Evolutionary conservation across 352 stramenopile species (phyloP).

Genomic region (Phytophthora citricola): DNA sequence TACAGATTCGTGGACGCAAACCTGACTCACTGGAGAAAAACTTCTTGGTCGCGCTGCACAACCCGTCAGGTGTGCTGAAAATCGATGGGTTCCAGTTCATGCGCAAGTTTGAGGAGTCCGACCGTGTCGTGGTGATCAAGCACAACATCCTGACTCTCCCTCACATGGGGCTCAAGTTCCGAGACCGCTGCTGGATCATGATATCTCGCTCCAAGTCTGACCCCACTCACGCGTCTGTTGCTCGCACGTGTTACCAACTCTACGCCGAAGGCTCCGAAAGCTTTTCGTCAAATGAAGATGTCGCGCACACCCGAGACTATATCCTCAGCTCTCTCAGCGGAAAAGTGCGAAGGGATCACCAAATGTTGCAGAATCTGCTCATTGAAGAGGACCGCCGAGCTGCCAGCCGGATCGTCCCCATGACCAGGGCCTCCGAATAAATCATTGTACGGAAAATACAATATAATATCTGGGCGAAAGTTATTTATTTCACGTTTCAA

Average conservation of each 20-base stretch:
- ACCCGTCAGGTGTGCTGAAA: constrained; percentile 32
- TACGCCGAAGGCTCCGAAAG: constrained; percentile 34
- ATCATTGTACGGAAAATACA: too few species aligned
- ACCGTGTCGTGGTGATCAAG: constrained; percentile 41
- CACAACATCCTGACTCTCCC: constrained; percentile 34
- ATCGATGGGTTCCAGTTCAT: constrained; percentile 45
- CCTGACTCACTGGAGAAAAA: constrained; percentile 46
- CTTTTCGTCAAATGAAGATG: constrained; percentile 21
- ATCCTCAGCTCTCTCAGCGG: constrained; percentile 40
- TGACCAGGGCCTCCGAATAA: too few species aligned
- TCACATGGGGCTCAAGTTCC: constrained; percentile 38
- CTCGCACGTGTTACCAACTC: constrained; percentile 41
- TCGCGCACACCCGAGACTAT: constrained; percentile 31
- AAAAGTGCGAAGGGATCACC: constrained; percentile 36
- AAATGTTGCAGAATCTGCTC: constrained; percentile 42
- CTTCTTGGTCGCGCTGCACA: constrained; percentile 41
- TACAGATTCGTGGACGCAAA: constrained; percentile 37
- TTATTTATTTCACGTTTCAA: too few species aligned
- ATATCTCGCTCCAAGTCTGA: constrained; percentile 39
- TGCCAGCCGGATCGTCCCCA: constrained; percentile 21
- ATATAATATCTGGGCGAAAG: too few species aligned
- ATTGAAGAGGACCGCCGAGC: constrained; percentile 37
- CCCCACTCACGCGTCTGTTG: constrained; percentile 29
- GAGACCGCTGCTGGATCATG: constrained; percentile 43
- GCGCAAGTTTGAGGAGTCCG: constrained; percentile 40